Conservation (phyloP, 2,329 filamentous ascomycete species). For the Cercospora sp. region DNA sequence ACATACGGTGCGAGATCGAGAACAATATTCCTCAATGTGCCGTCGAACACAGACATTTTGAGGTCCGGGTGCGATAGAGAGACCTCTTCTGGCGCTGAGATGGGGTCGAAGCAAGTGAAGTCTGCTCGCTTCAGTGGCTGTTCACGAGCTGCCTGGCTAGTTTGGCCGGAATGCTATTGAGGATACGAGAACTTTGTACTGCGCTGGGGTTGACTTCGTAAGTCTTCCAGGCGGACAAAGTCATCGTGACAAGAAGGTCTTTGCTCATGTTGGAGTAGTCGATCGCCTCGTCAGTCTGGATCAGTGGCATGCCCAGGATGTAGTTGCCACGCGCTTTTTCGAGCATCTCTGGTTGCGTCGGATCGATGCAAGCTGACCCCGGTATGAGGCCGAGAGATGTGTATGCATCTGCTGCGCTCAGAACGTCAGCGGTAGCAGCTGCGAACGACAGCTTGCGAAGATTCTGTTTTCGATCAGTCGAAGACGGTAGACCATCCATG, state of each 20-base stretch:
- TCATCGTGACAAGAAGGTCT: slow-evolving; percentile 37
- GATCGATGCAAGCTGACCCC: slow-evolving; percentile 53
- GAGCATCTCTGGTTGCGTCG: slow-evolving; percentile 60
- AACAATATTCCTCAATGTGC: slow-evolving; percentile 64
- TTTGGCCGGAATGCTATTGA: slow-evolving; percentile 15
- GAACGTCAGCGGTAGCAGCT: slow-evolving; percentile 56
- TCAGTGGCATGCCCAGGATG: slow-evolving; percentile 54
- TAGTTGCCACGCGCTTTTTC: slow-evolving; percentile 58
- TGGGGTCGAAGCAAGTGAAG: slow-evolving; percentile 55
- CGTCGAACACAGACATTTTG: slow-evolving; percentile 76
- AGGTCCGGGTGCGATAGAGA: slow-evolving; percentile 40
- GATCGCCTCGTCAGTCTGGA: slow-evolving; percentile 53
- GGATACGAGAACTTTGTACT: slow-evolving; percentile 10
- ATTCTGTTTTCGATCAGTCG: slow-evolving; percentile 29
- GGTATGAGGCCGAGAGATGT: slow-evolving; percentile 52
- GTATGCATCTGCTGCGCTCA: slow-evolving; percentile 68
- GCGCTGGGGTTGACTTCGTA: slow-evolving; percentile 8
- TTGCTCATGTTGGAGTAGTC: slow-evolving; percentile 48
- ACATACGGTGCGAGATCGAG: slow-evolving; percentile 86
- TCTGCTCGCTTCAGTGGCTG: slow-evolving; percentile 39
- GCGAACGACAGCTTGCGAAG: slow-evolving; percentile 49
- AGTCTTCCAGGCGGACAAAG: slow-evolving; percentile 27
- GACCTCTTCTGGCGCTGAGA: slow-evolving; percentile 46
- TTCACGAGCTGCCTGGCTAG: background rate
- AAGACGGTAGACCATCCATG: background rate